These are phyloP conservation scores for Botrytis elliptica DNA, from an alignment of 2,329 filamentous ascomycete species.

Conservation along the genomic window DNA sequence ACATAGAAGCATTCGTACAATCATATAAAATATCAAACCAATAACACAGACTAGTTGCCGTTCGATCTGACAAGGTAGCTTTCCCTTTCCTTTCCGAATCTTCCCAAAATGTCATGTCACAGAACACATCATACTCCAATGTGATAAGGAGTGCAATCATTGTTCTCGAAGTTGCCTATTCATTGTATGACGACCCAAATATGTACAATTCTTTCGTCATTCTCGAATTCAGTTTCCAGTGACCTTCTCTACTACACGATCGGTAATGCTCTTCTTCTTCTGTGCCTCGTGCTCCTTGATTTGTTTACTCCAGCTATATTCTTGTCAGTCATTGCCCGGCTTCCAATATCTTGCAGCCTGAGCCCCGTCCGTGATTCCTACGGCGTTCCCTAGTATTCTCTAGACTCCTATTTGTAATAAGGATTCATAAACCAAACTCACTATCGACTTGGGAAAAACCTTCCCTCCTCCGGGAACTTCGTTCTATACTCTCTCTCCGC, in stretches of 20 bases:
- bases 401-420: background rate
- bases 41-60: background rate
- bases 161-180: conserved; percentile 15
- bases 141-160: background rate
- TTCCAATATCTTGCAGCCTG: background rate
- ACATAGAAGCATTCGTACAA: background rate
- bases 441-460: conserved; percentile 84
- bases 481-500: conserved; percentile 71
- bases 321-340: conserved; percentile 34
- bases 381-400: background rate
- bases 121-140: background rate
- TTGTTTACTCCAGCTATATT: conserved; percentile 65
- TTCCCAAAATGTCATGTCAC: background rate
- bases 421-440: conserved; percentile 54
- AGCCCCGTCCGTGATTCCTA: background rate
- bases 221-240: background rate
- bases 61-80: background rate
- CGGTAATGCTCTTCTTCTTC: conserved; percentile 44
- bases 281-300: conserved; percentile 67
- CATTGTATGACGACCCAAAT: conserved; percentile 22
- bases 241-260: conserved; percentile 26
- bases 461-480: conserved; percentile 71
- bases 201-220: conserved; percentile 32
- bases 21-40: background rate
- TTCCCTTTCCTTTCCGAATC: background rate